phyloP scores from a whole-genome alignment of 306 rosid genomes.

The Urtica urens region DNA sequence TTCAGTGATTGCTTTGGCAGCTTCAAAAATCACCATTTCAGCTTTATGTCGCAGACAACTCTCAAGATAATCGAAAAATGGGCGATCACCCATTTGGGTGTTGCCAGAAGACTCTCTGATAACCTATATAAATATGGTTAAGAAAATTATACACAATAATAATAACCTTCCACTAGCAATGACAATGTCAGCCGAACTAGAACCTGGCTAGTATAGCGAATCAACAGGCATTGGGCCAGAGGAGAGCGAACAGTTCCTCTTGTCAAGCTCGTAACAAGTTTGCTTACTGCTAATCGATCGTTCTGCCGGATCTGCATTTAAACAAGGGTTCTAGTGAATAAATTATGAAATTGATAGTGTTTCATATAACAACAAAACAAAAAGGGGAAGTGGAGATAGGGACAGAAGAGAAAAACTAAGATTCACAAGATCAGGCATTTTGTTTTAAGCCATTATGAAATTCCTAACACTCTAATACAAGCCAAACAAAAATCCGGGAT shows the following conservation, averaged over 20 bases:
- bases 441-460: not conserved
- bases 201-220: conserved; percentile 96
- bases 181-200: conserved; percentile 13
- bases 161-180: not conserved
- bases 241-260: conserved; percentile 95
- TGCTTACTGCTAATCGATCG: conserved; percentile 95
- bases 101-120: conserved; percentile 70
- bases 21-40: conserved; percentile 98
- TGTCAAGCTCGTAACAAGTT: conserved; percentile 95
- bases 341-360: not conserved
- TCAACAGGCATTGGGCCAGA: conserved; percentile 91
- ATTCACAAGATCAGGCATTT: not conserved
- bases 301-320: conserved; percentile 86
- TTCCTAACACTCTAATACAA: not conserved
- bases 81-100: conserved; percentile 81
- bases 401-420: not conserved
- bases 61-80: conserved; percentile 92
- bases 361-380: not conserved
- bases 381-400: not conserved
- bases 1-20: conserved; percentile 96
- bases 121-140: conserved; percentile 41
- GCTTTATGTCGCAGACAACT: conserved; percentile 97
- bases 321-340: not conserved
- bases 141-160: conserved; percentile 9
- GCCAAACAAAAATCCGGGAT: conserved; percentile 23